Evolutionary conservation across 2,329 filamentous ascomycete genomes (phyloP).

Genomic region (Lojkania enalia): DNA sequence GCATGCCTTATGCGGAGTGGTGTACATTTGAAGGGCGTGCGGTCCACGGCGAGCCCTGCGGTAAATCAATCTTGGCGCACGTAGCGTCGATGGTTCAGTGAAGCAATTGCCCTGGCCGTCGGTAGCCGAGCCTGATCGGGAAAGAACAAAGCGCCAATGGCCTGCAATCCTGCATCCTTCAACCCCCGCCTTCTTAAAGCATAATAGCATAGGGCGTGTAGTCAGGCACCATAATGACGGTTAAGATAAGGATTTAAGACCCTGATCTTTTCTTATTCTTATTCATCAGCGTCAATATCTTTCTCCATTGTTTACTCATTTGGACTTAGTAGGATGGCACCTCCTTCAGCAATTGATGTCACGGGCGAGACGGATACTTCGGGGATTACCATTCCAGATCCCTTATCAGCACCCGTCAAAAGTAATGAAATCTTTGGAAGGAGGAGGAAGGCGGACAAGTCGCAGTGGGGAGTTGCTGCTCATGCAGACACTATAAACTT

Average conservation of each 20-base stretch:
- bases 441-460: slow-evolving; percentile 70
- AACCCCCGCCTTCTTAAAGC: not conserved
- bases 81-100: slow-evolving; percentile 21
- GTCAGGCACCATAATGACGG: no score
- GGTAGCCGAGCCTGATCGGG: slow-evolving; percentile 35
- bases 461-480: slow-evolving; percentile 75
- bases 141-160: slow-evolving; percentile 3
- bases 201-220: no score
- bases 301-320: no score
- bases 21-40: slow-evolving; percentile 16
- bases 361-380: slow-evolving; percentile 53
- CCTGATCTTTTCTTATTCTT: no score
- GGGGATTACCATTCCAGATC: slow-evolving; percentile 50
- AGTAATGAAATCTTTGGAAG: slow-evolving; percentile 68
- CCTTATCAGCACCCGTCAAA: slow-evolving; percentile 55
- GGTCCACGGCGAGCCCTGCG: slow-evolving; percentile 3
- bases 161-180: slow-evolving; percentile 1
- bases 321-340: slow-evolving; percentile 34
- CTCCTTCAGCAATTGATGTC: slow-evolving; percentile 46
- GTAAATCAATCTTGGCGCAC: slow-evolving; percentile 13
- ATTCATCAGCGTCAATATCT: no score
- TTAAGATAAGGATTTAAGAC: no score
- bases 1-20: not conserved
- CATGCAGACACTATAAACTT: slow-evolving; percentile 80
- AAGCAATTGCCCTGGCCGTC: slow-evolving; percentile 30